Conservation (phyloP, 2,329 filamentous ascomycete species). For the Hymenoscyphus repandus region DNA sequence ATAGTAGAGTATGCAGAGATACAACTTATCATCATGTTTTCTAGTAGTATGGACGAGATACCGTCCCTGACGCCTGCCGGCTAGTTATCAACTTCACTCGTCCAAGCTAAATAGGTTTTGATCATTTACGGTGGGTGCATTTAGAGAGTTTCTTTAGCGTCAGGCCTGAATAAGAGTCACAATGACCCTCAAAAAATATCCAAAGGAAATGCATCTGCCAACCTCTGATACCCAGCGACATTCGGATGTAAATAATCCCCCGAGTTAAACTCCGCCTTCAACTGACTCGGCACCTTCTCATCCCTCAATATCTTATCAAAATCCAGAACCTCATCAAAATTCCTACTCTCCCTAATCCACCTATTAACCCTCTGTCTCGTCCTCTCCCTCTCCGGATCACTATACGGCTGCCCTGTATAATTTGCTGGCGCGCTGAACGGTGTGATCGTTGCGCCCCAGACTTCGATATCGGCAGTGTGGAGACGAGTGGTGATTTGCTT, state of each 20-base stretch:
- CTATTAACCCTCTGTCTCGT: slow-evolving; percentile 53
- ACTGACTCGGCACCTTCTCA: slow-evolving; percentile 40
- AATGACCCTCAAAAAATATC: slow-evolving; percentile 40
- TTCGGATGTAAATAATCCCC: slow-evolving; percentile 64
- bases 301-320: slow-evolving; percentile 55
- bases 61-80: no score
- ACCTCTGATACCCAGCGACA: slow-evolving; percentile 50
- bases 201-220: slow-evolving; percentile 55
- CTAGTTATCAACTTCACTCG: no score
- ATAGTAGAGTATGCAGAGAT: no score
- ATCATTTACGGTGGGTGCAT: no score
- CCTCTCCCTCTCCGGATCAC: slow-evolving; percentile 46
- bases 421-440: slow-evolving; percentile 47
- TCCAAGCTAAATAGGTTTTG: no score
- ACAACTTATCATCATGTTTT: no score
- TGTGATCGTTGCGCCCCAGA: slow-evolving; percentile 62
- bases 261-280: slow-evolving; percentile 48
- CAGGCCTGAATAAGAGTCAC: no score
- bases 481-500: slow-evolving; percentile 51
- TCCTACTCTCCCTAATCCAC: slow-evolving; percentile 52
- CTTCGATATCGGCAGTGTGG: slow-evolving; percentile 47
- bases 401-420: slow-evolving; percentile 43
- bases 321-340: slow-evolving; percentile 57
- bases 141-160: no score
- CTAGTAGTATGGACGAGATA: no score